Conservation (phyloP, 257 asterid genomes). For the Osmanthus fragrans region DNA sequence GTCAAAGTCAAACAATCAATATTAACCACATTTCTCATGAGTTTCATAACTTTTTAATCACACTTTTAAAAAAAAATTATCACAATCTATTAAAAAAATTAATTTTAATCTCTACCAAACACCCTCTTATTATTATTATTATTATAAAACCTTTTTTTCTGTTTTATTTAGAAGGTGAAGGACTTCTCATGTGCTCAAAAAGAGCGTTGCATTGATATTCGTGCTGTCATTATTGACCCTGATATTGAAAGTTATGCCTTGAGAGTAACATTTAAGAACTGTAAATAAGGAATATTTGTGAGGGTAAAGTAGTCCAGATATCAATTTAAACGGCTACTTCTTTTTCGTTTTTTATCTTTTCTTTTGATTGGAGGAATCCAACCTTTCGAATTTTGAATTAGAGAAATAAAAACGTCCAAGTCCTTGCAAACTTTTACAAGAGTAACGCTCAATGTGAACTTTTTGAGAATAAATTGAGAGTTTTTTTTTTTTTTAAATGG, state of each 20-base stretch:
- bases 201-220: background rate
- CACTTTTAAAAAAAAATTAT: too few relatives aligned
- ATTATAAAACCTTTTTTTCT: too few relatives aligned
- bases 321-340: conserved; percentile 25
- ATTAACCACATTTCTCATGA: too few relatives aligned
- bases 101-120: too few relatives aligned
- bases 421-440: conserved; percentile 1
- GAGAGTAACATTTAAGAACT: background rate
- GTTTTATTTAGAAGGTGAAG: too few relatives aligned
- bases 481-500: too few relatives aligned
- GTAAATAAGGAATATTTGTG: background rate
- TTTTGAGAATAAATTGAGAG: too few relatives aligned
- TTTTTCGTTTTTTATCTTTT: conserved; percentile 1
- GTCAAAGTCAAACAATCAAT: too few relatives aligned
- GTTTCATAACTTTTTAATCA: too few relatives aligned
- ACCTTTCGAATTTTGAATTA: conserved; percentile 19
- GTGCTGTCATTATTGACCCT: background rate
- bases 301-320: conserved; percentile 22
- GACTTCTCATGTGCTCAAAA: background rate
- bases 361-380: background rate
- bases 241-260: background rate
- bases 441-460: conserved; percentile 1
- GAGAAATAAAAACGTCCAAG: background rate
- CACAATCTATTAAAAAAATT: too few relatives aligned
- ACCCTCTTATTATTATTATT: too few relatives aligned